Base-by-base conservation (phyloP, 495 filamentous ascomycete species). In the Tetracladium marchalianum region DNA sequence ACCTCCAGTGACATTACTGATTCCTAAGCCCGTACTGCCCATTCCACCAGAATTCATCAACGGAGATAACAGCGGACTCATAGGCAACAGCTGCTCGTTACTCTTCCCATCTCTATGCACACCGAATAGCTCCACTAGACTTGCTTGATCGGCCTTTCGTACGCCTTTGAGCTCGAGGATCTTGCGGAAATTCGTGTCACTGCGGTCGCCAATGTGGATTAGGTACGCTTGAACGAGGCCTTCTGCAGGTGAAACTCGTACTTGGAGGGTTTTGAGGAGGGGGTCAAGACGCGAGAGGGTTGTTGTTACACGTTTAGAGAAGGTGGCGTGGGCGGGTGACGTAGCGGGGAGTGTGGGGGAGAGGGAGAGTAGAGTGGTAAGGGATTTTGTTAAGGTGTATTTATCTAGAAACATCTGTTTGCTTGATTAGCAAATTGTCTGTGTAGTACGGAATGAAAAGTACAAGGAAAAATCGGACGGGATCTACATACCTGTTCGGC, bases 211-310 rank as follows among this genome's bases (percentile, higher is more conserved):
- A 52, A 97, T 89, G 66, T 95, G 86, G 60, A 93, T 87, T 31
- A 97, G 79, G 64, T 98, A 98, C 39, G 90, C 93, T 67, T 96
- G 92, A 2, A 97, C 88, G 24, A 98, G 81, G 5, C 86, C 92
- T 67, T 98, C 92, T 1, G 89, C 79, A 1, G 92, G 93, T 10
- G 80, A 84, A 17, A 89, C 81, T 12, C 87, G 87, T 16, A 98
- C 93, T 66, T 98, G 92, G 7, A 98, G 78, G 1, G 92, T 97
- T 62, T 98, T 98, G 54, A 97, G 84, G 35, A 98, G 77, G 0
- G 85, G 81, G 63, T 96, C 90, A 50, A 97, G 79, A 53, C 88
- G 89, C 31, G 79, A 76, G 72, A 92, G 90, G 65, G 76, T 82
- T 46, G 75, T 74, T 62, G 84, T 85, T 49, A 96, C 89, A 41